Evolutionary conservation across 2,329 filamentous ascomycete genomes (phyloP).

Genomic region (Beauveria sp.): DNA sequence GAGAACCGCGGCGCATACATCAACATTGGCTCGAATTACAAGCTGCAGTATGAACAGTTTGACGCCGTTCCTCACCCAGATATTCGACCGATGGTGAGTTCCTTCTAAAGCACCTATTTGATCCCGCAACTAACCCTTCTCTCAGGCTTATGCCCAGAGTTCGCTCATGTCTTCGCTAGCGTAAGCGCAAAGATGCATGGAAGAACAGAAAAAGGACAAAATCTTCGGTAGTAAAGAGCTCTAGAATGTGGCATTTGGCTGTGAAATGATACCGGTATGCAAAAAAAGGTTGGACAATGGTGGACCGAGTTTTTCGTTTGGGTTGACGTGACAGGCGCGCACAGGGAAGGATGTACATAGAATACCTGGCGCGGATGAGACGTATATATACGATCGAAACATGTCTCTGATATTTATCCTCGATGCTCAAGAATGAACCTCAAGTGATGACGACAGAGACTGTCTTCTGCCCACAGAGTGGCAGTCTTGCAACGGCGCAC

Average conservation of each 20-base stretch:
- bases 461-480: background rate
- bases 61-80: slow-evolving; percentile 94
- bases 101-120: background rate
- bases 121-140: slow-evolving; percentile 18
- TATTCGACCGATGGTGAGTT: slow-evolving; percentile 78
- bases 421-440: background rate
- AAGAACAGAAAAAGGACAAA: slow-evolving; percentile 2
- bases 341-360: slow-evolving; percentile 2
- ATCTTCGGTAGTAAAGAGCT: background rate
- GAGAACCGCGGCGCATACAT: slow-evolving; percentile 98
- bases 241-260: background rate
- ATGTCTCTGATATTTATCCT: background rate
- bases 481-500: background rate
- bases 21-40: slow-evolving; percentile 87
- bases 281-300: slow-evolving; percentile 1
- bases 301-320: background rate
- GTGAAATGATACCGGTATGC: background rate
- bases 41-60: slow-evolving; percentile 87
- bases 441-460: background rate
- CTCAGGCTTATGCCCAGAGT: slow-evolving; percentile 75
- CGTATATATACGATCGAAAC: slow-evolving; percentile 2
- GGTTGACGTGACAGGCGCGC: background rate
- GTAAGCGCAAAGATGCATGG: slow-evolving; percentile 31
- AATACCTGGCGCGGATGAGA: slow-evolving; percentile 4
- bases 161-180: slow-evolving; percentile 73